Base-by-base conservation (phyloP, 2,329 filamentous ascomycete genomes). In the Trichoderma polysporum region DNA sequence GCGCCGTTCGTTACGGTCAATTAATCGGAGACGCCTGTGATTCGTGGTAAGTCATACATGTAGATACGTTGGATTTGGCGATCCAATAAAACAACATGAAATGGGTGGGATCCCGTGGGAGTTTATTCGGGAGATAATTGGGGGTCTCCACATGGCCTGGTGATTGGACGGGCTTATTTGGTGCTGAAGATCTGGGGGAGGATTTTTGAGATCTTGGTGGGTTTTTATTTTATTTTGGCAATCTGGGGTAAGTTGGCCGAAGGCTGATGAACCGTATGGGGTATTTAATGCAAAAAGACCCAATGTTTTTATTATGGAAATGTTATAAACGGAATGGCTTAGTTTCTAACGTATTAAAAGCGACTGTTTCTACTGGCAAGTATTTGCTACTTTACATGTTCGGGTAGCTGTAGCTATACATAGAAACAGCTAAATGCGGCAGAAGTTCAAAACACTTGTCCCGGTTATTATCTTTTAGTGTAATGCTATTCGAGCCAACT, bases 171-270 rank as follows among this genome's bases (percentile, higher is more conserved):
- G n/a, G n/a, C n/a, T n/a, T 15, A 31, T 27, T 37, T n/a, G 15
- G 27, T 22, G 4, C 12, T n/a, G n/a, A n/a, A 49, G 41, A 49
- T 35, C 29, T 49, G 39, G 41, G 15, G 29, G 19, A 35, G 47
- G 15, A 3, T 50, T 9, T 13, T 59, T 17, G 4, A 7, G 41
- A 59, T 59, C 57, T 33, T 59, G 41, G 56, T 35, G 53, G 13
- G 10, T 29, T 27, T 2, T 19, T 22, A 45, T 12, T 8, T 17
- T 12, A 41, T n/a, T 19, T 3, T 35, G 22, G 41, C 59, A 53
- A 53, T 62, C 59, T 25, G 59, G 59, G 59, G 59, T 62, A 52
- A 50, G 47, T 62, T 62, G 27, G 41, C 29, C 58, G 45, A 61
- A 25, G 19, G 1, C 5, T 15, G 6, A 41, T 41, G 15, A n/a